A percentile compares a stretch with the other conserved stretches of the same genome.
Evolutionary conservation across 2,329 filamentous ascomycete genomes (phyloP).

Genomic region (Triangularia setosa): DNA sequence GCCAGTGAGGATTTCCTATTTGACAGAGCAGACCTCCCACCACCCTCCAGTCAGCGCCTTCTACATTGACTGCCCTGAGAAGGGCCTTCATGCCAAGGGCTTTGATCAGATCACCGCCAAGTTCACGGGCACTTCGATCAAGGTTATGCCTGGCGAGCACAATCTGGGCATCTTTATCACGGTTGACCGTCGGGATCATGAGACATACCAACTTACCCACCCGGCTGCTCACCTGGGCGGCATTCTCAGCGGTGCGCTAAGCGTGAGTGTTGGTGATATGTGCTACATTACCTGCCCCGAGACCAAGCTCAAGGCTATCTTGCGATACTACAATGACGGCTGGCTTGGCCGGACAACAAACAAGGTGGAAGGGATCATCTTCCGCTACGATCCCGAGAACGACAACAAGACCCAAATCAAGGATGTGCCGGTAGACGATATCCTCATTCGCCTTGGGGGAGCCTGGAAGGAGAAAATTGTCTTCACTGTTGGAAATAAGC

Average conservation of each 20-base stretch:
- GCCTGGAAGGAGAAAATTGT: constrained; percentile 74
- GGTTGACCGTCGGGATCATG: constrained; percentile 71
- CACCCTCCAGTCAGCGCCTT: constrained; percentile 97
- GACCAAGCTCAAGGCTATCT: constrained; percentile 84
- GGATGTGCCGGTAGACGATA: constrained; percentile 80
- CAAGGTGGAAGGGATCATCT: constrained; percentile 85
- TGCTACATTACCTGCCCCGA: constrained; percentile 87
- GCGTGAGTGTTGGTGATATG: constrained; percentile 83
- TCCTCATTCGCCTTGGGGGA: constrained; percentile 78
- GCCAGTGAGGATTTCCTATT: constrained; percentile 76
- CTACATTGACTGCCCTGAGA: constrained; percentile 86
- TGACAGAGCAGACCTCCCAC: constrained; percentile 97
- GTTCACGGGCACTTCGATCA: constrained; percentile 92
- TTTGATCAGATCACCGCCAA: constrained; percentile 97
- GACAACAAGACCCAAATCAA: constrained; percentile 76
- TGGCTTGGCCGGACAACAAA: constrained; percentile 92
- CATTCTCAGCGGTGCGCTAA: constrained; percentile 79
- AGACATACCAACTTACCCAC: constrained; percentile 93
- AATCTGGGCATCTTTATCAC: constrained; percentile 96
- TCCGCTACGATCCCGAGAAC: constrained; percentile 82
- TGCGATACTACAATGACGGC: constrained; percentile 90
- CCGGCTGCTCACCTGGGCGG: constrained; percentile 91
- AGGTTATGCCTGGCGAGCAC: constrained; percentile 85
- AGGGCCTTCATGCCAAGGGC: constrained; percentile 79
- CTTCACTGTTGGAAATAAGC: constrained; percentile 57